A percentile compares a stretch with the other conserved stretches of the same genome.
These are phyloP conservation scores for sorghum (Sorghum bicolor) DNA, from an alignment of 176 grass and related monocot genomes.

Conservation along the genomic window DNA sequence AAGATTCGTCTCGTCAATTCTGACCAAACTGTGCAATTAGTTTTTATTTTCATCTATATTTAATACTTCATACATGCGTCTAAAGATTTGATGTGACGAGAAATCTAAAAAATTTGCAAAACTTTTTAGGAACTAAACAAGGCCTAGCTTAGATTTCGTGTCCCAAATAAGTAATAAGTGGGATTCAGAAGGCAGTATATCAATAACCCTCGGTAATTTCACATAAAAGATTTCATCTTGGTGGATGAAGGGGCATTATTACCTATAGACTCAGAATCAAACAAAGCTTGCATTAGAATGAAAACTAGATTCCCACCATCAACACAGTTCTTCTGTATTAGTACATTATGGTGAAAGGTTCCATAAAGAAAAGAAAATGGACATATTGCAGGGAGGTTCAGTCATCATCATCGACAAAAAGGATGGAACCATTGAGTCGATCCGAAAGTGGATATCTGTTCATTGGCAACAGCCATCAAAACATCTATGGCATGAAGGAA, in stretches of 20 bases:
- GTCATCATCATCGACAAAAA: background rate
- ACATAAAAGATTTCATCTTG: background rate
- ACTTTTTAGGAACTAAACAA: too few relatives aligned
- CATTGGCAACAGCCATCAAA: slow-evolving; percentile 15
- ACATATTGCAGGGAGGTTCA: background rate
- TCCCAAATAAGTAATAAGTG: too few relatives aligned
- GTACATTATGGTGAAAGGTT: background rate
- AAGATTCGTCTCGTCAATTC: too few relatives aligned
- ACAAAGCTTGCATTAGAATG: background rate
- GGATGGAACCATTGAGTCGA: background rate
- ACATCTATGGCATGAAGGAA: slow-evolving; percentile 13
- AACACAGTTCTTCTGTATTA: background rate
- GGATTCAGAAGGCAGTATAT: too few relatives aligned
- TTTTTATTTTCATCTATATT: too few relatives aligned
- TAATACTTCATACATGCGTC: too few relatives aligned
- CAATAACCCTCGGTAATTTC: too few relatives aligned
- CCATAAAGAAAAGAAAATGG: background rate
- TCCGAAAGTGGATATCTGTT: background rate
- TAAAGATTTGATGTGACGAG: too few relatives aligned
- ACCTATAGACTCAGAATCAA: background rate
- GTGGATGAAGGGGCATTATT: background rate
- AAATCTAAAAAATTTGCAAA: too few relatives aligned
- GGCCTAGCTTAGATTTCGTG: too few relatives aligned
- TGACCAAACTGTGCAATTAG: too few relatives aligned
- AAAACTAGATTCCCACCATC: background rate